phyloP scores from a whole-genome alignment of 164 flowering plant genomes.

The Malania oleifera region DNA sequence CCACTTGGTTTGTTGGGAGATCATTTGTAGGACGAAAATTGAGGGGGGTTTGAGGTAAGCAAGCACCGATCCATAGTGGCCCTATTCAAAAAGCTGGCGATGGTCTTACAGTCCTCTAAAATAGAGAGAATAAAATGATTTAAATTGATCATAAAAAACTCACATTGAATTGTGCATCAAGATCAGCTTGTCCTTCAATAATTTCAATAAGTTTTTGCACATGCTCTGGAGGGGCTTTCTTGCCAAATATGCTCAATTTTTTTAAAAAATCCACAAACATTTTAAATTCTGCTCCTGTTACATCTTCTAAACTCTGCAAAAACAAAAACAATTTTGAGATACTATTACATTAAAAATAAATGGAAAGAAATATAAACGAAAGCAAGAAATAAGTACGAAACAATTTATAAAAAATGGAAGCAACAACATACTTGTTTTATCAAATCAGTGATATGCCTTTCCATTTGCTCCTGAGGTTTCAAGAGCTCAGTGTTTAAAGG shows the following conservation, averaged over 20 bases:
- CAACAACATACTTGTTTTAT: constrained; percentile 61
- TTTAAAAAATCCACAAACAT: constrained; percentile 92
- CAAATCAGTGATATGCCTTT: constrained; percentile 87
- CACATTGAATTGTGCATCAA: constrained; percentile 86
- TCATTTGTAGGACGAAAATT: too few relatives aligned
- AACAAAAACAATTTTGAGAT: neutral
- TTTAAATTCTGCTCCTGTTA: constrained; percentile 89
- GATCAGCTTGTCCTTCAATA: constrained; percentile 94
- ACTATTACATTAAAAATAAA: neutral
- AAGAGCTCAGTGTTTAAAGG: constrained; percentile 83
- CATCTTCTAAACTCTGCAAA: constrained; percentile 89
- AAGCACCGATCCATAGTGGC: too few relatives aligned
- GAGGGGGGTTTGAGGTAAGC: too few relatives aligned
- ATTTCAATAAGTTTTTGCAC: constrained; percentile 78
- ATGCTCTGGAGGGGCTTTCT: constrained; percentile 72
- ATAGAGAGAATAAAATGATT: neutral
- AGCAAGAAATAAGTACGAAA: too few relatives aligned
- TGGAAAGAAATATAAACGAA: neutral
- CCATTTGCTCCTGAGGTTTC: constrained; percentile 91
- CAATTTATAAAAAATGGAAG: neutral
- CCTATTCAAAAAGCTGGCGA: too few relatives aligned
- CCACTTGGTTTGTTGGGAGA: too few relatives aligned
- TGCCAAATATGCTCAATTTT: constrained; percentile 87
- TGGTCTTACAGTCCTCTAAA: neutral
- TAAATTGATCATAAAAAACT: constrained; percentile 23